Evolutionary conservation across 768 basidiomycete species (phyloP).

Genomic region (Amanita muscaria): DNA sequence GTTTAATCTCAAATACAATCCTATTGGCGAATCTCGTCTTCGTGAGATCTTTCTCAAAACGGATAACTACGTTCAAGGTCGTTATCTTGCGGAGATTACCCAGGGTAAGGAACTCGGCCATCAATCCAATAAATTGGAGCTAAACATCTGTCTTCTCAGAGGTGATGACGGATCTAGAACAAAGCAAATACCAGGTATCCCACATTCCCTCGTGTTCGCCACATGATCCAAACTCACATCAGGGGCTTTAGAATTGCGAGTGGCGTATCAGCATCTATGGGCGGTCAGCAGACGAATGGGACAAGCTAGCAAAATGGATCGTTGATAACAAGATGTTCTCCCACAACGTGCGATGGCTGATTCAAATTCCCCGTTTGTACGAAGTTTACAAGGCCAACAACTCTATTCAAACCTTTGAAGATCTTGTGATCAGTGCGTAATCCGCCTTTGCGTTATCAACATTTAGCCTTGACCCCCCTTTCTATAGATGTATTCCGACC

Average conservation of each 20-base stretch:
- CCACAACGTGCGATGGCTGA: slow-evolving; percentile 96
- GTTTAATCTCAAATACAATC: slow-evolving; percentile 97
- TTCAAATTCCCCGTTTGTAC: slow-evolving; percentile 92
- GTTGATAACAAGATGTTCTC: slow-evolving; percentile 88
- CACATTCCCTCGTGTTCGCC: too few species aligned
- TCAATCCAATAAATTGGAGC: not conserved
- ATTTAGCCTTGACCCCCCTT: not conserved
- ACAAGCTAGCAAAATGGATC: slow-evolving; percentile 97
- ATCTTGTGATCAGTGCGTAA: slow-evolving; percentile 77
- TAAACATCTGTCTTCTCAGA: slow-evolving; percentile 39
- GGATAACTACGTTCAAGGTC: slow-evolving; percentile 87
- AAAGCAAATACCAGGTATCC: slow-evolving; percentile 92
- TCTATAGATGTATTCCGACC: slow-evolving; percentile 81
- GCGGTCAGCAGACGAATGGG: slow-evolving; percentile 80
- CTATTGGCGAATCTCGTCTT: slow-evolving; percentile 88
- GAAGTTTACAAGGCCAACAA: slow-evolving; percentile 91
- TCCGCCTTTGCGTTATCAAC: not conserved
- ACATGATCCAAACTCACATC: too few species aligned
- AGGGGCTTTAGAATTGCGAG: slow-evolving; percentile 67
- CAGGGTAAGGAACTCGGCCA: slow-evolving; percentile 43
- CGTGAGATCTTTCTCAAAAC: slow-evolving; percentile 98
- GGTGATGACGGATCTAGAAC: slow-evolving; percentile 95
- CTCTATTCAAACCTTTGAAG: slow-evolving; percentile 77
- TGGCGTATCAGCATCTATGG: slow-evolving; percentile 98
- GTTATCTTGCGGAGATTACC: slow-evolving; percentile 92